Evolutionary conservation across 129 eudicot genomes (phyloP).

Genomic region (Scalesia atractyloides): DNA sequence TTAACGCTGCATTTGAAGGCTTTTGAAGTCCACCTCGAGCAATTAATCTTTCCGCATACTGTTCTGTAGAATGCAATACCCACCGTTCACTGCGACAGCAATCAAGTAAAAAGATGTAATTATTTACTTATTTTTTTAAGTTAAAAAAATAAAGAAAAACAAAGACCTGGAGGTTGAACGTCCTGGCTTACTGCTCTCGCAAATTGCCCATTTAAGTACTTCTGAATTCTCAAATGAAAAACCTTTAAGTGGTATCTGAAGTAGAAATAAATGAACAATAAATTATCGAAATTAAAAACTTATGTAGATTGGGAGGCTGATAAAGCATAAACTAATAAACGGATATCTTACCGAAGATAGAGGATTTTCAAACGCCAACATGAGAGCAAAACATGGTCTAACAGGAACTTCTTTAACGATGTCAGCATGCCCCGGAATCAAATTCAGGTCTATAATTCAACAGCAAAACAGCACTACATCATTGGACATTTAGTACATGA

Average conservation of each 20-base stretch:
- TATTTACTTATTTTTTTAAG: neutral
- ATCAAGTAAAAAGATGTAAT: neutral
- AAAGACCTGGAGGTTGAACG: slow-evolving; percentile 68
- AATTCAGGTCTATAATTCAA: slow-evolving; percentile 47
- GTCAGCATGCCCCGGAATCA: slow-evolving; percentile 55
- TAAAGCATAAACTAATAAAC: neutral
- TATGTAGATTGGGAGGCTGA: neutral
- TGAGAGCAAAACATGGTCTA: slow-evolving; percentile 80
- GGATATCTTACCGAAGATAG: slow-evolving; percentile 60
- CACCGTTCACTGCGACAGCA: slow-evolving; percentile 65
- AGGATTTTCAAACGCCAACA: slow-evolving; percentile 90
- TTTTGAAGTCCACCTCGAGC: slow-evolving; percentile 71
- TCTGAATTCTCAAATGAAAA: slow-evolving; percentile 70
- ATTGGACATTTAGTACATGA: neutral
- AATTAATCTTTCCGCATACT: slow-evolving; percentile 71
- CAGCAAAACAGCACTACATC: slow-evolving; percentile 9
- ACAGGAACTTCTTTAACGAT: slow-evolving; percentile 66
- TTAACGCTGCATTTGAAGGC: slow-evolving; percentile 62
- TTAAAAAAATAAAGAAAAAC: neutral
- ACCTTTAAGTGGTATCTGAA: slow-evolving; percentile 76
- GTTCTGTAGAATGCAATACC: slow-evolving; percentile 83
- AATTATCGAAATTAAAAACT: neutral
- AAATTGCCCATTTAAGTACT: slow-evolving; percentile 70
- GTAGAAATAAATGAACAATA: neutral
- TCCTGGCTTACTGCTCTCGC: slow-evolving; percentile 96